A percentile compares a stretch with the other conserved stretches of the same genome.
Conservation (phyloP, 2,329 filamentous ascomycete species). For the Sarocladiaceae sp. region DNA sequence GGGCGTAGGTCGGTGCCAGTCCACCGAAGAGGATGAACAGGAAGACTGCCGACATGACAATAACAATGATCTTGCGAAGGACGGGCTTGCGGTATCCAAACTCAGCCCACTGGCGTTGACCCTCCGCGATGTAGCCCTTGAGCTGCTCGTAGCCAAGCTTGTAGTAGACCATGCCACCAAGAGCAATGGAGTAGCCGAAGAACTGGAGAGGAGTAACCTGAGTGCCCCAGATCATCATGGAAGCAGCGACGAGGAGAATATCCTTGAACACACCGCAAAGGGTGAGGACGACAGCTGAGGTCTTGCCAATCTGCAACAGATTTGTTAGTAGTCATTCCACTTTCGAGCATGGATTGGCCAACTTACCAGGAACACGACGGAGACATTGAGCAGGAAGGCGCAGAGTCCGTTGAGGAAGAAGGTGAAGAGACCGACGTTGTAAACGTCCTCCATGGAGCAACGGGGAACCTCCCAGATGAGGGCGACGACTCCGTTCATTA, state of each 20-base stretch:
- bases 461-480: conserved; percentile 70
- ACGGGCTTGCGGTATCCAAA: conserved; percentile 75
- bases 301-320: conserved; percentile 73
- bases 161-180: conserved; percentile 75
- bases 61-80: conserved; percentile 72
- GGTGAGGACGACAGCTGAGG: conserved; percentile 79
- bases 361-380: conserved; percentile 79
- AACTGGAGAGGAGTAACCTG: conserved; percentile 71
- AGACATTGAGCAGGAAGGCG: conserved; percentile 79
- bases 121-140: conserved; percentile 72
- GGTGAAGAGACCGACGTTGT: conserved; percentile 67
- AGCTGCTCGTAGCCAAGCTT: conserved; percentile 81
- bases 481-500: conserved; percentile 74
- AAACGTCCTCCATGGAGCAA: conserved; percentile 65
- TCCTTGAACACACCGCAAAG: conserved; percentile 87
- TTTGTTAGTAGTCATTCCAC: conserved; percentile 20
- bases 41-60: conserved; percentile 56
- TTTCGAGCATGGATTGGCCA: background rate
- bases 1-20: conserved; percentile 57
- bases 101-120: conserved; percentile 76
- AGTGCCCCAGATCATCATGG: conserved; percentile 78
- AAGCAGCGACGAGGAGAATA: conserved; percentile 74
- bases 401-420: conserved; percentile 73
- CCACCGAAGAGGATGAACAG: conserved; percentile 69
- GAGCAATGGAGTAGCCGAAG: conserved; percentile 79